Conservation (phyloP, 2,329 filamentous ascomycete genomes). For the Sporothrix brasiliensis region DNA sequence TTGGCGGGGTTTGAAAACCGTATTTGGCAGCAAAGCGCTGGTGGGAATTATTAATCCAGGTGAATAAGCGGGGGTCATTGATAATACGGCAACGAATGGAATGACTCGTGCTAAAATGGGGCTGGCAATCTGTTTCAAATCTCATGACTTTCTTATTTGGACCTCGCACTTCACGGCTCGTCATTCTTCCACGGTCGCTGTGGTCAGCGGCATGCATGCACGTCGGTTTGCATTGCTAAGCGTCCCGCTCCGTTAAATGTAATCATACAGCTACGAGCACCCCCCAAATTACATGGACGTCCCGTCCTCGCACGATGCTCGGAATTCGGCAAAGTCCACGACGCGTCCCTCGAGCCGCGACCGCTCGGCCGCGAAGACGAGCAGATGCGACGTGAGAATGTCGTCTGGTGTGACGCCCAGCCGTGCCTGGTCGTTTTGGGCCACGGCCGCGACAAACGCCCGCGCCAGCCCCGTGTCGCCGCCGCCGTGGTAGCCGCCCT, state of each 20-base stretch:
- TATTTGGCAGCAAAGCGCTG: background rate
- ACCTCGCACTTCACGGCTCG: background rate
- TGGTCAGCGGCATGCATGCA: background rate
- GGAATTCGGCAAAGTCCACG: slow-evolving; percentile 16
- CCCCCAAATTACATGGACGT: background rate
- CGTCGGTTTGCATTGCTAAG: background rate
- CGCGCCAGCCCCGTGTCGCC: slow-evolving; percentile 17
- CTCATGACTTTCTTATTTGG: background rate
- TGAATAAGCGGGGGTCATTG: slow-evolving; percentile 19
- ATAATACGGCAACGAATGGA: background rate
- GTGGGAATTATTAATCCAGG: slow-evolving; percentile 15
- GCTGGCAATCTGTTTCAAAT: background rate
- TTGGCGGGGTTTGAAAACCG: background rate
- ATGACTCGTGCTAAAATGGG: background rate
- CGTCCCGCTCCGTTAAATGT: background rate
- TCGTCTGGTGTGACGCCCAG: slow-evolving; percentile 16
- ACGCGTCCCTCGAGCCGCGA: slow-evolving; percentile 15
- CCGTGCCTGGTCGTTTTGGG: background rate
- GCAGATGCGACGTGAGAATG: slow-evolving; percentile 13
- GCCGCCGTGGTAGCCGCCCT: slow-evolving; percentile 19
- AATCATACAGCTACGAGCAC: too few relatives aligned
- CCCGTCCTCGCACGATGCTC: slow-evolving; percentile 14
- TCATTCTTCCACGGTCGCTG: background rate
- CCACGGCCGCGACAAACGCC: background rate
- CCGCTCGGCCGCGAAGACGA: slow-evolving; percentile 15